These are phyloP conservation scores for Daldinia caldariorum DNA, from an alignment of 495 filamentous ascomycete species.

Conservation along the genomic window DNA sequence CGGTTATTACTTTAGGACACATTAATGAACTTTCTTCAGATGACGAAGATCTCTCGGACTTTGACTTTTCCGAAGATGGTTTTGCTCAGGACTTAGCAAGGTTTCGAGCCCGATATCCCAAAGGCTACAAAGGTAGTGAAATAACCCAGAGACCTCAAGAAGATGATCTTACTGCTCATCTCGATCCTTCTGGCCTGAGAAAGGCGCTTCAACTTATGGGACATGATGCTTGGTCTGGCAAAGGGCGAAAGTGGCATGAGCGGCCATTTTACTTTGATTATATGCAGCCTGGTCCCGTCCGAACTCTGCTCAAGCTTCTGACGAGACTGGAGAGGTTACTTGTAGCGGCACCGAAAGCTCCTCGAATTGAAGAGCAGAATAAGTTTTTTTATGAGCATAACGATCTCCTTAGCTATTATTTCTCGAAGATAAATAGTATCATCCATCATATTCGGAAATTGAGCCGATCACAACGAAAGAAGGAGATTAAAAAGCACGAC, in stretches of 20 bases:
- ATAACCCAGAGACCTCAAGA: conserved; percentile 15
- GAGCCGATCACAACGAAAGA: conserved; percentile 15
- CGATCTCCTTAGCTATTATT: conserved; percentile 40
- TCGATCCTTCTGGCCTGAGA: conserved; percentile 23
- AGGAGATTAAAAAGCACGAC: conserved; percentile 18
- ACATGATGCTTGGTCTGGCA: conserved; percentile 30
- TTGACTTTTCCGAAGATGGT: conserved; percentile 19
- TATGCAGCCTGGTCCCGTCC: conserved; percentile 23
- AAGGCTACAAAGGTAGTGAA: conserved; percentile 10
- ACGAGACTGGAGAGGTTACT: conserved; percentile 39
- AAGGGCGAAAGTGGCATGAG: conserved; percentile 21
- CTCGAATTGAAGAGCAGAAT: conserved; percentile 36
- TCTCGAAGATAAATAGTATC: conserved; percentile 35
- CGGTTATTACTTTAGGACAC: conserved; percentile 5
- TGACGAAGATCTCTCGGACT: conserved; percentile 7
- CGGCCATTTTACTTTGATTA: conserved; percentile 20
- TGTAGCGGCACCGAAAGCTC: conserved; percentile 29
- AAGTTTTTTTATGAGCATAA: conserved; percentile 34
- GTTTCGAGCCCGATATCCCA: conserved; percentile 30
- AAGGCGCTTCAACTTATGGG: conserved; percentile 31
- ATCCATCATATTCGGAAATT: conserved; percentile 34
- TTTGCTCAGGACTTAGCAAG: conserved; percentile 38
- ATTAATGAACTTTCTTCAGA: conserved; percentile 21
- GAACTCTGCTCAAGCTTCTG: conserved; percentile 31
- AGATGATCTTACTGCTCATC: conserved; percentile 31